Base-by-base conservation (phyloP, 805 yeast species). In the Saccharomycopsis sp. region DNA sequence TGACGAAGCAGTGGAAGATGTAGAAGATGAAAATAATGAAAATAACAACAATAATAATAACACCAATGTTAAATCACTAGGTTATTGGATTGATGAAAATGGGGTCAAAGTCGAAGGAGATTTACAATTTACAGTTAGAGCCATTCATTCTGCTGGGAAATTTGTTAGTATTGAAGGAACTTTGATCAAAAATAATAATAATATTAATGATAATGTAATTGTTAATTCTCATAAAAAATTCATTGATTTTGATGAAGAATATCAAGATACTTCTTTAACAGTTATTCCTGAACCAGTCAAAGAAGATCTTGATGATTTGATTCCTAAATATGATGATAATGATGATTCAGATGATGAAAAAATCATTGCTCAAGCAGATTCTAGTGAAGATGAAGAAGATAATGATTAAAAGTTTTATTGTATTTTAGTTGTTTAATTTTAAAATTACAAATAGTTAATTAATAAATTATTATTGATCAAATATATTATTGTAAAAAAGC, bases 141-240 rank as follows among this genome's bases (percentile, higher is more conserved):
- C 76, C 21, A 67, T 89, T 40, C 79, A 73, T 43, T 74, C 79
- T 12, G 72, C 88, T 4, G 94, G 95, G 6, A 80, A 77, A 58
- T 79, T 85, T 41, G 76, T 88, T 13, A 79, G 94, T 8, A 70
- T 89, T 12, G 94, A 87, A 46, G 97, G 97, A n/a, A 79, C 95
- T 1, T 65, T 88, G 45, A 58, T 81, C 20, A 81, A 73, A 48
- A 47, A 74, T 70, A 51, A 63, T 10, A 47, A 73, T 70, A 52
- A 64, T 14, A 13, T 15, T 78, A 45, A 71, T 79, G 51, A 77
- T 73, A 31, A 19, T 25, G 10, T 8, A 20, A 28, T 10, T 10
- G 40, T 17, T 13, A 35, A 35, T 26, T 26, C 17, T 12, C 49
- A 45, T 31, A 45, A 45, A 46, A 45, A 45, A 26, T 42, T 45